These are phyloP conservation scores for Trichophyton simii DNA, from an alignment of 2,329 filamentous ascomycete species.

Conservation along the genomic window DNA sequence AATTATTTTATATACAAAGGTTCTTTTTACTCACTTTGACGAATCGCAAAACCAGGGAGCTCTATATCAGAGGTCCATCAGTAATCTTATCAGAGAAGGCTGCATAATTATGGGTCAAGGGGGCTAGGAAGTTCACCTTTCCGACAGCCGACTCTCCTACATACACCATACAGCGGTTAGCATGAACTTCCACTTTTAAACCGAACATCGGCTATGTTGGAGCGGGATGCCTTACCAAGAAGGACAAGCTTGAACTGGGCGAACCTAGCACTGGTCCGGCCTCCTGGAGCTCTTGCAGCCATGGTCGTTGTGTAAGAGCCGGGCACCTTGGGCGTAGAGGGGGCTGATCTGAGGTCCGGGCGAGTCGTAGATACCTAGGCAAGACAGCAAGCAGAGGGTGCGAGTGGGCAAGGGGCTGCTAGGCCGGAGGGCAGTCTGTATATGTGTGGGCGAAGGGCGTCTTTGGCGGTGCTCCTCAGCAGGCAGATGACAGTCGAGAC, in stretches of 20 bases:
- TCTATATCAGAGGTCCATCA: slow-evolving; percentile 43
- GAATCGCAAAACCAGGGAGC: slow-evolving; percentile 93
- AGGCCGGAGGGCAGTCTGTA: background rate
- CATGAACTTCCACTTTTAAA: slow-evolving; percentile 14
- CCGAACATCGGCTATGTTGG: background rate
- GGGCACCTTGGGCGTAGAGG: background rate
- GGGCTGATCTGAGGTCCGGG: background rate
- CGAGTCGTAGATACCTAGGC: background rate
- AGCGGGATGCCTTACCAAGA: slow-evolving; percentile 58
- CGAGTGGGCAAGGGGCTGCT: background rate
- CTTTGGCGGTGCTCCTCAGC: background rate
- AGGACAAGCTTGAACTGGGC: slow-evolving; percentile 98
- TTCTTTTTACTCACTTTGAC: slow-evolving; percentile 63
- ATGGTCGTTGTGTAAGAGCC: slow-evolving; percentile 41
- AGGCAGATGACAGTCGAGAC: no score
- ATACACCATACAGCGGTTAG: background rate
- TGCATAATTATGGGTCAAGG: background rate
- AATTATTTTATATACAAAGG: background rate
- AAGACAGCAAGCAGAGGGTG: background rate
- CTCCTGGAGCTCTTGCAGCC: slow-evolving; percentile 69
- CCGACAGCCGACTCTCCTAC: slow-evolving; percentile 94
- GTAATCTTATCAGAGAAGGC: slow-evolving; percentile 10
- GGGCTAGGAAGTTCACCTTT: slow-evolving; percentile 53
- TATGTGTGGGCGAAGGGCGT: background rate
- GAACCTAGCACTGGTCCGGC: slow-evolving; percentile 62